phyloP scores from a whole-genome alignment of 805 yeast species.

The Candida ulmi region DNA sequence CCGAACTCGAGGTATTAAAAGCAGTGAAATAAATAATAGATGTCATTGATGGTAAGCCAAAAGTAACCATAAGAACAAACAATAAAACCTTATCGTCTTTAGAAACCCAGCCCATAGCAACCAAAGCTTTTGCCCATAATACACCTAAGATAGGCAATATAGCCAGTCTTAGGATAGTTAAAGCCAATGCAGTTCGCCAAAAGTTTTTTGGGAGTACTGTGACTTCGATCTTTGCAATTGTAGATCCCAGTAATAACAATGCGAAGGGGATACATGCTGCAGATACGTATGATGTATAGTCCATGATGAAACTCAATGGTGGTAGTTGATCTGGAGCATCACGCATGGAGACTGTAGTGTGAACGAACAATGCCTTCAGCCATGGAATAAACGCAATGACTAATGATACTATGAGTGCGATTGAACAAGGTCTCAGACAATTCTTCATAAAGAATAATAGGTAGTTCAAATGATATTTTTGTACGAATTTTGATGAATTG shows the following conservation, averaged over 20 bases:
- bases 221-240: slow-evolving; percentile 62
- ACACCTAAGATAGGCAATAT: slow-evolving; percentile 74
- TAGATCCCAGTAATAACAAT: slow-evolving; percentile 72
- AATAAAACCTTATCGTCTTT: slow-evolving; percentile 41
- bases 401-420: slow-evolving; percentile 61
- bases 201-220: slow-evolving; percentile 52
- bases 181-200: slow-evolving; percentile 52
- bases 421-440: slow-evolving; percentile 63
- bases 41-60: slow-evolving; percentile 82
- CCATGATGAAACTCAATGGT: slow-evolving; percentile 78
- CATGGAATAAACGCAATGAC: slow-evolving; percentile 81
- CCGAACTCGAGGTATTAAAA: slow-evolving; percentile 45
- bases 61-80: slow-evolving; percentile 66
- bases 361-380: slow-evolving; percentile 61
- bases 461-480: slow-evolving; percentile 25
- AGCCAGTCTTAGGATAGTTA: slow-evolving; percentile 53
- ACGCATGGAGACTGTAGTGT: slow-evolving; percentile 43
- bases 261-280: slow-evolving; percentile 87
- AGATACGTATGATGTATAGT: slow-evolving; percentile 70
- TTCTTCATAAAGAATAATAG: slow-evolving; percentile 36
- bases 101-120: slow-evolving; percentile 58
- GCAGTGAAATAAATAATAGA: slow-evolving; percentile 82
- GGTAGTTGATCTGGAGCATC: slow-evolving; percentile 81
- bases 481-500: slow-evolving; percentile 4
- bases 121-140: slow-evolving; percentile 52